phyloP scores from a whole-genome alignment of 257 asterid species.

The Ilex asprella region DNA sequence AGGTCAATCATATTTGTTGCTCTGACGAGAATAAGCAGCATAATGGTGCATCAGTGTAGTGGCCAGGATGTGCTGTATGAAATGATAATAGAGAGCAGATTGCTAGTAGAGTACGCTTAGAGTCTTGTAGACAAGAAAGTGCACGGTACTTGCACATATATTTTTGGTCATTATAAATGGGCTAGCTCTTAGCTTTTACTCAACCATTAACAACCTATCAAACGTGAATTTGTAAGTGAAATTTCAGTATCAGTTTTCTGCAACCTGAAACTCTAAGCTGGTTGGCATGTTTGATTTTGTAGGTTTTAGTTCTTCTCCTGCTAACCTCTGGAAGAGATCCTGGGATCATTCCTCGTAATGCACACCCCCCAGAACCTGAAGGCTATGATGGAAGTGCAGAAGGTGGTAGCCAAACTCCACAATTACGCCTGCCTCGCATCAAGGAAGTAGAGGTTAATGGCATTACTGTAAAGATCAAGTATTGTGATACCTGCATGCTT shows the following conservation, averaged over 20 bases:
- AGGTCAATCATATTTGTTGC: no score
- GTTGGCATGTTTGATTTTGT: constrained; percentile 17
- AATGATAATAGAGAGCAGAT: no score
- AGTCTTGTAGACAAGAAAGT: neutral
- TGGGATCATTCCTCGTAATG: constrained; percentile 88
- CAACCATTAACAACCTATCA: no score
- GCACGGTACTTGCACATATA: neutral
- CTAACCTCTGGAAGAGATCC: constrained; percentile 98
- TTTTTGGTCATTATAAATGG: neutral
- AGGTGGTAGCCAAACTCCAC: constrained; percentile 90
- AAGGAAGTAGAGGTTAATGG: constrained; percentile 94
- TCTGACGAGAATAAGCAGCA: no score
- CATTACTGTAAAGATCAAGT: constrained; percentile 69
- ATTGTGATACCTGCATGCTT: constrained; percentile 97
- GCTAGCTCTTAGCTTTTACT: no score
- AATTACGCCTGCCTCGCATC: constrained; percentile 76
- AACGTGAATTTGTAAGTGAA: neutral
- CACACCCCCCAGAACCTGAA: constrained; percentile 97
- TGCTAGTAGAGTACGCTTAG: no score
- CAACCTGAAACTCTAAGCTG: neutral
- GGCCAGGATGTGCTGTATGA: no score
- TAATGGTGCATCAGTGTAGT: no score
- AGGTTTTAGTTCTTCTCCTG: constrained; percentile 86
- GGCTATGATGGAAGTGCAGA: constrained; percentile 65
- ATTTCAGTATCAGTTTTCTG: neutral